Percentiles rank a stretch among this genome's conserved stretches.
Evolutionary conservation across 805 yeast species (phyloP).

Genomic region (Wickerhamomyces xylosicus): DNA sequence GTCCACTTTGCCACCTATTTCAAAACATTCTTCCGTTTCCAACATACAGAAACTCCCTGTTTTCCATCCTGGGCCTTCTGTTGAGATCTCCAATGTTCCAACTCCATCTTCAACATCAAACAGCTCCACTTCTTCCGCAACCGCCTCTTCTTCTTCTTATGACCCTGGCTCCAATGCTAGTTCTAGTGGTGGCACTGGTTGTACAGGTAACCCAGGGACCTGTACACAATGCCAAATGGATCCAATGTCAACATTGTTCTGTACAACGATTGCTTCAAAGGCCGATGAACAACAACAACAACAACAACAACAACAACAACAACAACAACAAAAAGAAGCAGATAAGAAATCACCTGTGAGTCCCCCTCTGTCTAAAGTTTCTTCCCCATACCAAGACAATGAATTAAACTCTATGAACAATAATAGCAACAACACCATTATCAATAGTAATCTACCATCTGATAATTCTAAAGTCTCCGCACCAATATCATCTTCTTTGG

Average conservation of each 20-base stretch:
- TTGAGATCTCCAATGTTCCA: conserved; percentile 31
- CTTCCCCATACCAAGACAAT: conserved; percentile 18
- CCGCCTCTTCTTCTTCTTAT: not conserved
- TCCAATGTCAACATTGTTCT: conserved; percentile 82
- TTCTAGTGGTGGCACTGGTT: conserved; percentile 25
- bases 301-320: not conserved
- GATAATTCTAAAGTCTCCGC: conserved; percentile 1
- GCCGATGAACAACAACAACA: conserved; percentile 14
- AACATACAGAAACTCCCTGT: conserved; percentile 39
- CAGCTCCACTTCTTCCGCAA: conserved; percentile 2
- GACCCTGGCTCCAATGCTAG: not conserved
- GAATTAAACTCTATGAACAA: conserved; percentile 16
- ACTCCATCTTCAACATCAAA: conserved; percentile 6
- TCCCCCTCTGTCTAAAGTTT: conserved; percentile 20
- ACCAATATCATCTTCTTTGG: too few species aligned
- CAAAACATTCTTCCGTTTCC: conserved; percentile 17
- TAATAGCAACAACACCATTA: conserved; percentile 5
- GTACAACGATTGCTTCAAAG: conserved; percentile 68
- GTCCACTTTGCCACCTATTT: conserved; percentile 29
- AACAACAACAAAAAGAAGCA: too few species aligned
- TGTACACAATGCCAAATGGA: conserved; percentile 76
- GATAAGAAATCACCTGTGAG: conserved; percentile 19
- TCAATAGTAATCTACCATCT: not conserved
- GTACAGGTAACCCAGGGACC: conserved; percentile 85
- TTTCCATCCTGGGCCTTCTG: conserved; percentile 54